Base-by-base conservation (phyloP, 1,284 basidiomycete genomes). In the Xerocomus amazonicus region DNA sequence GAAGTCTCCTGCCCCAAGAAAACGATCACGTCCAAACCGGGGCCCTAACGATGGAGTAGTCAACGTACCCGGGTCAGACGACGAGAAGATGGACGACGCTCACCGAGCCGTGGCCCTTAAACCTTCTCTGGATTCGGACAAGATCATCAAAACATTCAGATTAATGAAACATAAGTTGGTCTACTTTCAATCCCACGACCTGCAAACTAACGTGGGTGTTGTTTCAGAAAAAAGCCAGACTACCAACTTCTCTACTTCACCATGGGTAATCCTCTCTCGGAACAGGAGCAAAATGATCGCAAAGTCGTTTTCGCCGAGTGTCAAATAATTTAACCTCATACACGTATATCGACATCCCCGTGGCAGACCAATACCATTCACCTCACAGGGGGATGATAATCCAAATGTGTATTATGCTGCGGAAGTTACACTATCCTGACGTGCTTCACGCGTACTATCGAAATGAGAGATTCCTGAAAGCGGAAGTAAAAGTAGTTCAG, bases 171-270 rank as follows among this genome's bases (percentile, higher is more conserved):
- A 86, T 6, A 72, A 68, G 83, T 84, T 52, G 55, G 81, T 74
- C 40, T 19, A 36, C 12, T 36, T 51, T 45, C 26, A 7, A 14
- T 17, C 12, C 13, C 35, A 35, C 39, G 33, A 45, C 14, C 16
- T 28, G 45, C 7, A 13, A 6, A 17, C 49, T 17, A 27, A 48
- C 34, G 13, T 35, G 17, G 13, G 3, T 14, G 17, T 26, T 34
- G 12, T 48, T 52, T 26, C 41, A 68, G 67, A 53, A 75, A 67
- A 55, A 75, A 78, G 52, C 66, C 77, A 52, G 71, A 78, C 32
- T 87, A 84, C 58, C 86, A 89, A 59, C 79, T 89, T 19, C 69
- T 90, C 28, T 85, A 82, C 60, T 88, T 88, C 57, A 82, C 86
- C 0, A 73, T 89, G 71, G 73, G 70, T 0, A 68, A 73, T 2